Percentiles rank a stretch among this genome's conserved stretches.
These are phyloP conservation scores for Silene conica DNA, from an alignment of 148 eudicot species.

Conservation along the genomic window DNA sequence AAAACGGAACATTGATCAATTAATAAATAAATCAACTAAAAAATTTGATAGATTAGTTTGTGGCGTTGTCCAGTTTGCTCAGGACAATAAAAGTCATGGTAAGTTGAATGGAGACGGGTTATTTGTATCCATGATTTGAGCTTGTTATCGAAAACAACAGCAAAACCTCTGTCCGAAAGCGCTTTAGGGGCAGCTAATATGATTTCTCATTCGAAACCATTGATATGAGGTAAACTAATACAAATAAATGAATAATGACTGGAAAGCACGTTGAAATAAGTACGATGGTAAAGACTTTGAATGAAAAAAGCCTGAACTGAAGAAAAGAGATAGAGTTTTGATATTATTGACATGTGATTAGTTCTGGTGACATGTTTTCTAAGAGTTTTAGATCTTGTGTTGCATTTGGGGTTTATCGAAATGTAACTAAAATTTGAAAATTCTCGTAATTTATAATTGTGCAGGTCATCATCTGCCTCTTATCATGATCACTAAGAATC, in stretches of 20 bases:
- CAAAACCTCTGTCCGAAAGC: not conserved
- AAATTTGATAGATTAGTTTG: too few relatives aligned
- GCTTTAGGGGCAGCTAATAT: too few relatives aligned
- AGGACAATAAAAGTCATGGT: constrained; percentile 57
- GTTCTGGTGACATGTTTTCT: not conserved
- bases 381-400: not conserved
- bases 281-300: not conserved
- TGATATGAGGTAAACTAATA: not conserved
- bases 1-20: too few relatives aligned
- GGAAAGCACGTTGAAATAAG: not conserved
- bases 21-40: too few relatives aligned
- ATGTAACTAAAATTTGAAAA: not conserved
- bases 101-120: constrained; percentile 21
- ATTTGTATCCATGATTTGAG: not conserved
- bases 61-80: constrained; percentile 75
- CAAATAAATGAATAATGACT: too few relatives aligned
- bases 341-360: not conserved
- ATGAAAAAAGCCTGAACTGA: not conserved
- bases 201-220: not conserved
- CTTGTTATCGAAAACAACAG: not conserved
- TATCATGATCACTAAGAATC: constrained; percentile 61
- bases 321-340: not conserved
- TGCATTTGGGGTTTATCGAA: not conserved
- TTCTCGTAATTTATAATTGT: constrained; percentile 6
- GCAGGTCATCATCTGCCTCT: constrained; percentile 58